Evolutionary conservation across 805 yeast species (phyloP), one percentile per base, ranked within the genome.

Genomic region (Ogataea nitratoaversa): DNA sequence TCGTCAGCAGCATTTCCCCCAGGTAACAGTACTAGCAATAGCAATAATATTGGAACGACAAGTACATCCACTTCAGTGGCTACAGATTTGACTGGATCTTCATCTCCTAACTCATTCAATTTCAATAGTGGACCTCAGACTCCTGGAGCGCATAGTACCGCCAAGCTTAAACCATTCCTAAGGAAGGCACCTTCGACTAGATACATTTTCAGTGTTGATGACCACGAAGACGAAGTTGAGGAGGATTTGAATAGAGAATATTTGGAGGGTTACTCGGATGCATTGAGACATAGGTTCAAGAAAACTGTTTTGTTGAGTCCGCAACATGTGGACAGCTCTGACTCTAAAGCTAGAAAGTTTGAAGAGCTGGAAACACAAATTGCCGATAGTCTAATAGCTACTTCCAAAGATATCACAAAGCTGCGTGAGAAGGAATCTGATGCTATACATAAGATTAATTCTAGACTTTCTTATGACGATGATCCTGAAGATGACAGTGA

Each of bases 171-270:
- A 32, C 60, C 60, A 7, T 50, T 28, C 19, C 36, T 58, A 1
- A 48, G 52, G 33, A 60, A 59, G 33, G 55, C 57, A 19, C 51
- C 63, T 2, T 53, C 60, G 4, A 40, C 61, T 2, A 59, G 56
- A 40, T 65, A 63, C 41, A 67, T 84, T 0, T 87, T 81, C 57
- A 79, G 89, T 27, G 95, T 86, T 0, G 95, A 87, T 56, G 95
- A 87, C 59, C 88, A 83, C 52, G 76, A 84, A 32, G 76, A 77
- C 47, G 95, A 86, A 47, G 71, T 80, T 14, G 83, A 78, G 44
- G 76, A 74, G 14, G 84, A 76, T 48, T 60, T 72, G 38, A 76
- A 72, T 43, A 59, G 78, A 19, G 76, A 77, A 47, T 85, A 84
- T 53, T 51, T 79, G 24, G 95, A 84, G 53, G 93, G 93, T 0